A percentile compares a stretch with the other conserved stretches of the same genome.
Conservation (phyloP, 73 alveolate genomes). For the Paramecium sexaurelia region DNA sequence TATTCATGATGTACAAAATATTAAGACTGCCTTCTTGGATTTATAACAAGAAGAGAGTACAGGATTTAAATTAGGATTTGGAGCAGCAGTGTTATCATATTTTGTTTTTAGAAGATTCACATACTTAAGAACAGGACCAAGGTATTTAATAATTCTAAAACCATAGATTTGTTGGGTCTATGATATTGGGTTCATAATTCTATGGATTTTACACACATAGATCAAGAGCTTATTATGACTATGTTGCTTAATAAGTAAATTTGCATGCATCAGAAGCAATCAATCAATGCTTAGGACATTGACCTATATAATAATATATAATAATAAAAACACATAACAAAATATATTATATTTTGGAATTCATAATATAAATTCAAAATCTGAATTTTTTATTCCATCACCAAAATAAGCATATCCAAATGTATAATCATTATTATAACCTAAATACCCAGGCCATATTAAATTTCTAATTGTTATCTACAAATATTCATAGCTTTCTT, state of each 20-base stretch:
- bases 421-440: constrained; percentile 36
- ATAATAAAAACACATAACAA: neutral
- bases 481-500: neutral
- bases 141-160: neutral
- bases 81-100: neutral
- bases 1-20: constrained; percentile 1
- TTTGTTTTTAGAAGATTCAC: neutral
- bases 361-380: constrained; percentile 55
- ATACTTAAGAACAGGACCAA: constrained; percentile 13
- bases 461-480: constrained; percentile 77
- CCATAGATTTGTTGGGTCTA: neutral
- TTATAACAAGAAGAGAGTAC: neutral
- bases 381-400: constrained; percentile 55
- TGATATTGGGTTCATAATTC: neutral
- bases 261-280: constrained; percentile 22
- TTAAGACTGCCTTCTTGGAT: constrained; percentile 4
- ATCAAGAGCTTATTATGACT: constrained; percentile 29
- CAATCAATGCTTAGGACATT: constrained; percentile 14
- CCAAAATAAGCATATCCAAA: constrained; percentile 61
- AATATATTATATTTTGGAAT: neutral
- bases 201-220: constrained; percentile 49
- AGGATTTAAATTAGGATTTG: constrained; percentile 1
- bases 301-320: neutral
- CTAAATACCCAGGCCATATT: constrained; percentile 93
- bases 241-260: constrained; percentile 43